Percentiles rank a stretch among this genome's conserved stretches.
Evolutionary conservation across 2,329 filamentous ascomycete species (phyloP).

Genomic region (Penicillium janthinellum): DNA sequence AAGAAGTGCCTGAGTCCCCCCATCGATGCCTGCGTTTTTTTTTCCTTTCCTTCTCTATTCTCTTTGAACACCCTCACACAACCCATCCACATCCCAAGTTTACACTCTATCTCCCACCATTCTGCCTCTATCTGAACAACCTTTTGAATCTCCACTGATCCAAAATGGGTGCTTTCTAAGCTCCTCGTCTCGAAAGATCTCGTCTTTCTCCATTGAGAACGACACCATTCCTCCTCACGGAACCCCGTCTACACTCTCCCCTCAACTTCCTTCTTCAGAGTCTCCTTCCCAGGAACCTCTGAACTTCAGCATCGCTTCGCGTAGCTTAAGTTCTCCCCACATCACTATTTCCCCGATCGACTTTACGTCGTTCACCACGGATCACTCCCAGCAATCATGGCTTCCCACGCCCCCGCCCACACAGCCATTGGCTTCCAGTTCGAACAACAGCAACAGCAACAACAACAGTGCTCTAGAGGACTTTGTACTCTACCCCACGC

Average conservation of each 20-base stretch:
- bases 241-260: slow-evolving; percentile 32
- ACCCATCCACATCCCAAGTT: slow-evolving; percentile 2
- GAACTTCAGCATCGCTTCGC: slow-evolving; percentile 47
- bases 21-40: slow-evolving; percentile 38
- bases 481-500: slow-evolving; percentile 49
- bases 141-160: slow-evolving; percentile 25
- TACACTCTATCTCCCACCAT: slow-evolving; percentile 16
- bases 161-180: slow-evolving; percentile 48
- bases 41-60: slow-evolving; percentile 23
- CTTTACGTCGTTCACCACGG: slow-evolving; percentile 52
- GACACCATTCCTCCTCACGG: slow-evolving; percentile 45
- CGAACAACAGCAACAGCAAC: slow-evolving; percentile 34
- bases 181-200: slow-evolving; percentile 29
- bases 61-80: slow-evolving; percentile 11
- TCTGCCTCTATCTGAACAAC: slow-evolving; percentile 15
- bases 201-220: slow-evolving; percentile 43
- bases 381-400: slow-evolving; percentile 52
- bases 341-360: slow-evolving; percentile 44
- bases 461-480: slow-evolving; percentile 41
- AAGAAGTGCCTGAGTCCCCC: slow-evolving; percentile 45
- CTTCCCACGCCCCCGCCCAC: slow-evolving; percentile 47
- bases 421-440: slow-evolving; percentile 46
- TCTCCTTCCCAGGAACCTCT: slow-evolving; percentile 48
- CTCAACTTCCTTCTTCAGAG: slow-evolving; percentile 42
- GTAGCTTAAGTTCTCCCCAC: slow-evolving; percentile 46